These are phyloP conservation scores for Fusarium fujikuroi DNA, from an alignment of 2,329 filamentous ascomycete genomes.

Conservation along the genomic window DNA sequence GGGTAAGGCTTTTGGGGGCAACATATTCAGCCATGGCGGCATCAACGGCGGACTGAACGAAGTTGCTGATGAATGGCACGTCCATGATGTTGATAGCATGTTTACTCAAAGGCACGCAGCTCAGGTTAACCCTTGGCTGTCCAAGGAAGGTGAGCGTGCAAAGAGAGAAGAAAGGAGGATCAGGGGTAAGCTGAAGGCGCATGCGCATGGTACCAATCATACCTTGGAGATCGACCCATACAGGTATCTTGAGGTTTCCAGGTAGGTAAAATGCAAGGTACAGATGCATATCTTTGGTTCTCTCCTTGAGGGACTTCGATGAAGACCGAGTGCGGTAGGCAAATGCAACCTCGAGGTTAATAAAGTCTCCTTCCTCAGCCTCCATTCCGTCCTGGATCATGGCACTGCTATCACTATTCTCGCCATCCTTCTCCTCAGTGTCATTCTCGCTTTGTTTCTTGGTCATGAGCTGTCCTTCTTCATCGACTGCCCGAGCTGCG, in stretches of 20 bases:
- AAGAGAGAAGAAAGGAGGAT: constrained; percentile 81
- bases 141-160: constrained; percentile 80
- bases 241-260: constrained; percentile 64
- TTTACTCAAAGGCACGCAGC: constrained; percentile 76
- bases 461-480: constrained; percentile 64
- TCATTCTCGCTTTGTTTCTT: constrained; percentile 51
- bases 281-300: constrained; percentile 74
- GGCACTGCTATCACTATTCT: constrained; percentile 50
- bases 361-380: constrained; percentile 80
- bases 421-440: constrained; percentile 50
- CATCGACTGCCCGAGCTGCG: constrained; percentile 68
- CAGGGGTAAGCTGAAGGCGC: constrained; percentile 77
- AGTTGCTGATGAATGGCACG: constrained; percentile 77
- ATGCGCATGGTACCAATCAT: constrained; percentile 76
- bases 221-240: constrained; percentile 80
- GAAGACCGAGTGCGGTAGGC: constrained; percentile 74
- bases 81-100: constrained; percentile 79
- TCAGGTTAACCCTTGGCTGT: constrained; percentile 77
- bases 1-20: constrained; percentile 77
- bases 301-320: constrained; percentile 71
- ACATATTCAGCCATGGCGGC: constrained; percentile 80
- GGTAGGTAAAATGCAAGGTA: constrained; percentile 77
- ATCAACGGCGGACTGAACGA: constrained; percentile 79
- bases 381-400: constrained; percentile 70
- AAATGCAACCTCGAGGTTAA: constrained; percentile 80